Base-by-base conservation (phyloP, 1,284 basidiomycete genomes). In the Xerocomus cyaneibrunnescens region DNA sequence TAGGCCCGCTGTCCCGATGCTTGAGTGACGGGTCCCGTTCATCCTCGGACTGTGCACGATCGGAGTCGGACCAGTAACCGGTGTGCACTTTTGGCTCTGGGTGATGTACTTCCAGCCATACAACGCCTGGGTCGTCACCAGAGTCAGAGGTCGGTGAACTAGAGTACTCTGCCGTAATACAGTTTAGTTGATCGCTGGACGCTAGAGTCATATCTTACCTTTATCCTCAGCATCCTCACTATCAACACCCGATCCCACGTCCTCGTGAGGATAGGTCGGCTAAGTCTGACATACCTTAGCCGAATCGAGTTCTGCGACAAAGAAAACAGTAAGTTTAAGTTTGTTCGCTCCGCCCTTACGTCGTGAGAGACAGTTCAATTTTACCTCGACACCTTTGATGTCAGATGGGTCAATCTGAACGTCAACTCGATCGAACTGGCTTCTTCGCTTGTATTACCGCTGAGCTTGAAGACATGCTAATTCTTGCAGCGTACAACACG, bases 401-500 rank as follows among this genome's bases (percentile, higher is more conserved):
- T 56, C 48, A 52, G 59, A 45, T 2, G 32, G 16, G 7, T 21
- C 21, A 46, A n/a, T 41, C 22, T 52, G 27, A 51, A 27, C 37
- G 31, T 14, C 13, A 39, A 37, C 23, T 23, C 19, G 27, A 27
- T 27, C 10, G 35, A 36, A 69, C 77, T 57, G 51, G 83, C 81
- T 73, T 10, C 61, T 62, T 7, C 75, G 74, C 16, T 55, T 53
- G n/a, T 72, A 53, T 27, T 66, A 53, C 16, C 67, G 65, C 14
- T 66, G 62, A 13, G 57, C 73, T 49, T 80, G 77, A 52, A 71
- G 76, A 56, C 73, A 77, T 25, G 76, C 50, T 30, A 84, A 62
- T 40, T 85, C 84, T 13, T 72, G 73, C 3, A 87, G 60, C 0
- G 77, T 71, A 56, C 78, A 70, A 21, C 69, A 68, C 0, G 76